These are phyloP conservation scores for Pontederia paniculata DNA, from an alignment of 176 grass and related monocot species.

Conservation along the genomic window DNA sequence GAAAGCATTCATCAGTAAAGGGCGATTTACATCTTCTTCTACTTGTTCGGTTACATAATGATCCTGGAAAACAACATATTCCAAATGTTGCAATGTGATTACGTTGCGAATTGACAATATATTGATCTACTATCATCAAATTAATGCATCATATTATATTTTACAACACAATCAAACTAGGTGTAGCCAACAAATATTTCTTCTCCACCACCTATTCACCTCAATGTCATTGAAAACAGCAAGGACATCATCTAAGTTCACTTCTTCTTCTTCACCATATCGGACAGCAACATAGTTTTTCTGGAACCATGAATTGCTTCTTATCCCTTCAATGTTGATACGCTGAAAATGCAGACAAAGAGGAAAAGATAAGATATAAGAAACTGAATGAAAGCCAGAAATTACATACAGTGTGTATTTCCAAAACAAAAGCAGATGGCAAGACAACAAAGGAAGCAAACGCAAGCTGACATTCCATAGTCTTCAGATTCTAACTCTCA, in stretches of 20 bases:
- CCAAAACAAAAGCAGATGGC: too few species aligned
- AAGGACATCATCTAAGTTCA: slow-evolving; percentile 80
- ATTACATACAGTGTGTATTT: too few species aligned
- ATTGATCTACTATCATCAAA: too few species aligned
- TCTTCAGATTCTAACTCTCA: too few species aligned
- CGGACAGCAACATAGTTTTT: slow-evolving; percentile 57
- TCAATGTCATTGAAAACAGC: slow-evolving; percentile 91
- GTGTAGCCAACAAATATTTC: slow-evolving; percentile 3
- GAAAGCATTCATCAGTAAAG: slow-evolving; percentile 99
- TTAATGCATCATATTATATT: too few species aligned
- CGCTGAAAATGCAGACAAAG: slow-evolving; percentile 37
- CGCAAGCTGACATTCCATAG: too few species aligned
- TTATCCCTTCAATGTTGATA: slow-evolving; percentile 64
- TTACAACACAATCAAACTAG: background rate
- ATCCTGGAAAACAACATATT: slow-evolving; percentile 45
- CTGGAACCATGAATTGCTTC: slow-evolving; percentile 63
- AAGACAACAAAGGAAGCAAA: too few species aligned
- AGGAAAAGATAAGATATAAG: background rate
- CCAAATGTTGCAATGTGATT: slow-evolving; percentile 19
- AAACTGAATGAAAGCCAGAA: background rate
- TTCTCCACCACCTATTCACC: slow-evolving; percentile 32
- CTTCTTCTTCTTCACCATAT: slow-evolving; percentile 43
- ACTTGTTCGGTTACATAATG: slow-evolving; percentile 75
- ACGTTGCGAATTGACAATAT: too few species aligned
- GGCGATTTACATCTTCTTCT: slow-evolving; percentile 39